Percentiles rank a stretch among this genome's conserved stretches.
Conservation (phyloP, 805 yeast species). For the Tetrapisispora arboricola region DNA sequence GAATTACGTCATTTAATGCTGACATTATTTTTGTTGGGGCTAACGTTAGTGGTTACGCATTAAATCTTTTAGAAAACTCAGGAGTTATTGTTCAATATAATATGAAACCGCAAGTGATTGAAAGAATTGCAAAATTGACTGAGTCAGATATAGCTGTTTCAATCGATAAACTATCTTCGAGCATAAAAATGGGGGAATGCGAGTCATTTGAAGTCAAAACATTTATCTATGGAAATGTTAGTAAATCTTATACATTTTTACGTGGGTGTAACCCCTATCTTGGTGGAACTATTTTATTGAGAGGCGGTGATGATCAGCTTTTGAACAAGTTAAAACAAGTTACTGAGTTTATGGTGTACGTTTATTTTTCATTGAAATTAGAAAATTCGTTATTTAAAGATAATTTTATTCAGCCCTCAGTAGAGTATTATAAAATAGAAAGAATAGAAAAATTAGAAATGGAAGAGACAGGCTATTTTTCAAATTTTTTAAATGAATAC, state of each 20-base stretch:
- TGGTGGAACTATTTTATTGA: slow-evolving; percentile 79
- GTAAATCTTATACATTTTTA: slow-evolving; percentile 68
- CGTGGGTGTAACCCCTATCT: slow-evolving; percentile 62
- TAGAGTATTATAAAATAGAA: slow-evolving; percentile 26
- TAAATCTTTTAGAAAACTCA: slow-evolving; percentile 57
- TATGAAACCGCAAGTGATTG: slow-evolving; percentile 72
- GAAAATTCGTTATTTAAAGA: slow-evolving; percentile 70
- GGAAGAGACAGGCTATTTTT: slow-evolving; percentile 25
- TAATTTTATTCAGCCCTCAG: slow-evolving; percentile 46
- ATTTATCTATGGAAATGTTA: slow-evolving; percentile 42
- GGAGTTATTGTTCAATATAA: slow-evolving; percentile 75
- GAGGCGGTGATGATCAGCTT: slow-evolving; percentile 62
- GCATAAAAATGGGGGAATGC: slow-evolving; percentile 68
- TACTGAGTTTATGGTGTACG: slow-evolving; percentile 69
- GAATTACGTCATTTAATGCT: slow-evolving; percentile 69
- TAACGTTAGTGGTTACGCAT: slow-evolving; percentile 73
- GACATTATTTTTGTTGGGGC: slow-evolving; percentile 70
- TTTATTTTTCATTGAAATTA: slow-evolving; percentile 64
- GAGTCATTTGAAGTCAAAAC: slow-evolving; percentile 59
- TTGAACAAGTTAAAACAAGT: slow-evolving; percentile 65
- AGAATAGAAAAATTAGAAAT: slow-evolving; percentile 11
- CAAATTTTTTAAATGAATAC: slow-evolving; percentile 32
- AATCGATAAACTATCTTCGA: slow-evolving; percentile 70
- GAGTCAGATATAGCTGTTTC: slow-evolving; percentile 79
- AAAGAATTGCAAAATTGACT: slow-evolving; percentile 66